Evolutionary conservation across 1,284 basidiomycete species (phyloP), one percentile per base, ranked within the genome.

Genomic region (Phaffia rhodozyma): DNA sequence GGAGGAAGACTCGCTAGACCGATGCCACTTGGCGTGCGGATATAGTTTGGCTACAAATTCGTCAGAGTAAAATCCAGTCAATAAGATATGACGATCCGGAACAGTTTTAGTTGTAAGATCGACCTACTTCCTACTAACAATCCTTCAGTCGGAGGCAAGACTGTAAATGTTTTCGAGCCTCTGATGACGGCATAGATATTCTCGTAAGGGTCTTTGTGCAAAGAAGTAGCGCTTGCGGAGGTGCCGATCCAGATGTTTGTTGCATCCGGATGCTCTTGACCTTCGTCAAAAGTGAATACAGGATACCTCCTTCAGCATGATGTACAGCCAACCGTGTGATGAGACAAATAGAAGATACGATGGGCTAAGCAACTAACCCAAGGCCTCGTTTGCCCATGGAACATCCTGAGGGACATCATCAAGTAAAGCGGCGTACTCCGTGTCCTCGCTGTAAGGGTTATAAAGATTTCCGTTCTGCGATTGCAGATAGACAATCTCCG

Each of bases 211-310:
- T 91, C 89, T 89, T 69, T 69, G 58, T 96, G 91, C 55, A 93
- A 81, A 62, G 86, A 89, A 0, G 91, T 93, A 7, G 84, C 78
- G 70, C 88, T 91, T 23, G 54, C 54, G 38, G 54, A 55, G 69
- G 87, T 81, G 11, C 91, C 91, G 57, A 94, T 87, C 91, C 91
- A 94, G 25, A 93, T 72, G 72, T 94, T 94, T 0, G 91, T 89
- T 3, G 89, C 91, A 69, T 94, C 91, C 0, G 91, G 89, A 43
- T 43, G 38, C 27, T 77, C 72, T 65, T 75, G 77, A 50, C 80
- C 88, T 88, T 43, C 16, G 66, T 50, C 67, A 23, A 32, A 16
- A 11, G 30, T 23, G 25, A 48, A 55, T 54, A 63, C 25, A 59
- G 13, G n/a, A 21, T 21, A 43, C 13, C 16, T 43, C 5, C 13